Evolutionary conservation across 495 filamentous ascomycete genomes (phyloP), one percentile per base, ranked within the genome.

Genomic region (Tuber brumale): DNA sequence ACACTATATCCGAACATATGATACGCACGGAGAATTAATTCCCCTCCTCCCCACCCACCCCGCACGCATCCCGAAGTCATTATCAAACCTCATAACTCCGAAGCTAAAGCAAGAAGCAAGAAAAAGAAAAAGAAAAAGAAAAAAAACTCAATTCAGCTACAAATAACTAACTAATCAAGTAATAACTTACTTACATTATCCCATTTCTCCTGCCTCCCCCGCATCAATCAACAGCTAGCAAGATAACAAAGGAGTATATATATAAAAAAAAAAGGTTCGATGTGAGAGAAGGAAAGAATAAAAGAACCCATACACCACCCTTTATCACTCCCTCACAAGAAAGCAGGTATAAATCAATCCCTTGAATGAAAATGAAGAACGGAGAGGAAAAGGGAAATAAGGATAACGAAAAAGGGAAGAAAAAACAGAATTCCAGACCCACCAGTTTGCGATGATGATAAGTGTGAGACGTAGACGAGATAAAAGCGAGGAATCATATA

Each of bases 301-400:
- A 71, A 75, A 27, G 12, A 35, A 66, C 57, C 57, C 57, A 31
- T 66, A 66, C 57, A 66, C 57, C 57, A 66, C 3, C 57, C 73
- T 71, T 44, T 75, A 73, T 69, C 73, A 69, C 70, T 69, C 73
- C 73, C 73, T 69, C 66, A 75, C 41, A 75, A 75, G 69, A 70
- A 71, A 69, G 69, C 57, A 66, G 72, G 69, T 51, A 71, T 39
- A 75, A 75, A 46, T 71, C 73, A 39, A 39, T 61, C 57, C 57
- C 57, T 31, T 16, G 57, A 61, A 51, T 51, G 46, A 31, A 72
- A 72, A 41, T 10, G 23, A 43, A 72, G 12, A 45, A 72, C 3
- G 18, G 37, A 45, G n/a, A 1, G 18, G 19, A 72, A 72, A 27
- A 46, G 18, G 46, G 23, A 72, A 72, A 44, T 7, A 21, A 48